Evolutionary conservation across 805 yeast genomes (phyloP).

Genomic region (Wickerhamia fluorescens): DNA sequence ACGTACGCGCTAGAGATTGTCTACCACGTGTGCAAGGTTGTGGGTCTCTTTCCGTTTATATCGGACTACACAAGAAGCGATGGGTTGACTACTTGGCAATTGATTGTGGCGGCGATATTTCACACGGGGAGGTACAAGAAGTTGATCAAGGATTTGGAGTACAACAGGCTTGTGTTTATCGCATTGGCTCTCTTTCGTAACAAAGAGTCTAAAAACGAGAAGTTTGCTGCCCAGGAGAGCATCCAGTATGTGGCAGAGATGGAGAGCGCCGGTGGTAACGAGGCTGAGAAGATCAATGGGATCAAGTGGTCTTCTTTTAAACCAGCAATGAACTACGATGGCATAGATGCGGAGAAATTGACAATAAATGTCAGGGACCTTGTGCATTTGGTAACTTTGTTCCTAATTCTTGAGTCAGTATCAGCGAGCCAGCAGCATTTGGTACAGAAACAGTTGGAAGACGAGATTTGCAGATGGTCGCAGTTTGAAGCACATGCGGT

Average conservation of each 20-base stretch:
- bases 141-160: slow-evolving; percentile 31
- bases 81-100: slow-evolving; percentile 28
- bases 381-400: slow-evolving; percentile 40
- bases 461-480: slow-evolving; percentile 25
- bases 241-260: no score
- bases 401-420: slow-evolving; percentile 39
- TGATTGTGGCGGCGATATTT: slow-evolving; percentile 25
- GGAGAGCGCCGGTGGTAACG: no score
- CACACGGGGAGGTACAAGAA: slow-evolving; percentile 36
- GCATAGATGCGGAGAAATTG: slow-evolving; percentile 30
- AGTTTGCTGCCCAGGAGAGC: no score
- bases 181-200: slow-evolving; percentile 32
- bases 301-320: slow-evolving; percentile 28
- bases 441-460: no score
- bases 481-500: slow-evolving; percentile 39
- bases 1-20: slow-evolving; percentile 10
- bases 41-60: slow-evolving; percentile 47
- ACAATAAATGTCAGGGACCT: slow-evolving; percentile 35
- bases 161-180: slow-evolving; percentile 40
- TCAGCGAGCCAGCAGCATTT: no score
- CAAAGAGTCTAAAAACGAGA: no score
- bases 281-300: no score
- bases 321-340: slow-evolving; percentile 37
- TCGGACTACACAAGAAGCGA: slow-evolving; percentile 27
- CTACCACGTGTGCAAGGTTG: slow-evolving; percentile 31